Evolutionary conservation across 139 green algal genomes (phyloP), one percentile per base, ranked within the genome.

Genomic region (Edaphochlamys debaryana): DNA sequence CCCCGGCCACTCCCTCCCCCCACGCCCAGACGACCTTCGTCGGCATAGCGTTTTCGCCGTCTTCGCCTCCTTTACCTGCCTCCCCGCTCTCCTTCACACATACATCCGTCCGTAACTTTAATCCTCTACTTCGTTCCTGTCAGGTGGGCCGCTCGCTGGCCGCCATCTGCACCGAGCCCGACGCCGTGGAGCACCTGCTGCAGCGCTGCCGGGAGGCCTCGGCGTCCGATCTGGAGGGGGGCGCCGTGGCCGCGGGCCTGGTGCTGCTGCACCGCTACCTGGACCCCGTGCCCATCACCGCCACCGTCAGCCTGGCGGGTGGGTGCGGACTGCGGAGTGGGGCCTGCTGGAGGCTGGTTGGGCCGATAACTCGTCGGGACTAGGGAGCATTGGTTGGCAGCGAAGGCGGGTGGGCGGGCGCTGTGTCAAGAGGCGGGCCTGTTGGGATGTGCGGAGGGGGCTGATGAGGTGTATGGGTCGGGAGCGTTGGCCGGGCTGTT

Each of bases 111-210:
- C 52, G 15, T 54, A 54, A 54, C 45, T 13, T 54, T 54, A 4
- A 4, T 62, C 17, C 52, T 20, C 52, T 27, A n/a, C 2, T 27
- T 32, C 56, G 1, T 32, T 1, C 23, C 23, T 15, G 25, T 9
- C 60, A 67, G 60, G 60, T 67, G 60, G 60, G 60, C n/a, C 60
- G n/a, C 60, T 37, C 60, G n/a, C 60, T 67, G 60, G 60, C 4
- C n/a, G 37, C 60, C 13, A 30, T 67, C 2, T 54, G 45, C 13
- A 25, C 25, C 19, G 25, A 23, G 23, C 60, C 60, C 60, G 60
- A 67, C 11, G 60, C 60, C n/a, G 60, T 11, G 30, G 60, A 38
- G 60, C n/a, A 19, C n/a, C n/a, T 67, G 60, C 60, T 67, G 60
- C n/a, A 67, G 30, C 60, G 60, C 27, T 36, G 30, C n/a, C 60